Conservation (phyloP, 139 green algal species). For the Mesotaenium endlicherianum region DNA sequence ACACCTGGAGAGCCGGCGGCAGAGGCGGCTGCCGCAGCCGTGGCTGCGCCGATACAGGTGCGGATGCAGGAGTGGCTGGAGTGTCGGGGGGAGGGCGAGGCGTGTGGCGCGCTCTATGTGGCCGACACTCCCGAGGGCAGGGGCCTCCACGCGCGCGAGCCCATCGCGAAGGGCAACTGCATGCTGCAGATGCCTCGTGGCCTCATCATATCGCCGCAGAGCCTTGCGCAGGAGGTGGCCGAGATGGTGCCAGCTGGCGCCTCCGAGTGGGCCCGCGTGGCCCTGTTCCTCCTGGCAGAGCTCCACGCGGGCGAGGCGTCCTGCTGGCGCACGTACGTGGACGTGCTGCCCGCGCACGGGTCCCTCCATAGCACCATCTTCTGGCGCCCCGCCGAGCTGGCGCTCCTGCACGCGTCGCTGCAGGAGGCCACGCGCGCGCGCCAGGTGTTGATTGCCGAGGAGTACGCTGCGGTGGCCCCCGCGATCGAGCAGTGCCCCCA, state of each 20-base stretch:
- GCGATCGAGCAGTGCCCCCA: neutral
- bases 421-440: neutral
- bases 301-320: neutral
- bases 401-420: neutral
- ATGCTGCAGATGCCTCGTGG: neutral
- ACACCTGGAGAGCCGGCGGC: too few species aligned
- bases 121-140: too few species aligned
- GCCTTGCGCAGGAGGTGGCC: neutral
- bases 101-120: too few species aligned
- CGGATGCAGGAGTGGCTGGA: too few species aligned
- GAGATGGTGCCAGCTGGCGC: neutral
- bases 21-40: too few species aligned
- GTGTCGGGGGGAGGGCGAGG: too few species aligned
- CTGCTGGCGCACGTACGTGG: neutral
- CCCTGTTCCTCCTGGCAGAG: neutral
- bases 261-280: neutral
- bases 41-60: too few species aligned
- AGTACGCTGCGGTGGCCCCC: neutral
- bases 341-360: neutral
- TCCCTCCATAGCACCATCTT: neutral
- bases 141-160: neutral
- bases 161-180: neutral
- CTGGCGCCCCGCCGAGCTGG: neutral
- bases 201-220: neutral
- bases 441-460: neutral